These are phyloP conservation scores for Leishmania braziliensis DNA, from an alignment of 208 protist genomes.

Conservation along the genomic window DNA sequence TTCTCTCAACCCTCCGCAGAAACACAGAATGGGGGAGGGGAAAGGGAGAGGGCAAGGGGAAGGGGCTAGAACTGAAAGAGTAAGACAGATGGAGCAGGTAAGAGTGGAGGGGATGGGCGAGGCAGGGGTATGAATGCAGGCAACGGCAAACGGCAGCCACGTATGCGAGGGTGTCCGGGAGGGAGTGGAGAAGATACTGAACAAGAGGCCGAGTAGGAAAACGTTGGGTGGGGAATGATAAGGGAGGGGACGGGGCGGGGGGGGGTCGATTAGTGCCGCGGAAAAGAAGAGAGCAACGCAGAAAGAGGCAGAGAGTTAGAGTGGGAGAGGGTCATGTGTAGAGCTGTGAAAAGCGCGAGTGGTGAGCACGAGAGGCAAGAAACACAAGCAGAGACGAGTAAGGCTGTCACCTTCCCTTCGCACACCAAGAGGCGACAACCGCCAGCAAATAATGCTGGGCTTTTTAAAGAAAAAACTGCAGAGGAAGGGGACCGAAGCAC, in stretches of 20 bases:
- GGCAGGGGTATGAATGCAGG: not conserved
- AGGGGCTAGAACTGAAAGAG: not conserved
- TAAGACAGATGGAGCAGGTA: not conserved
- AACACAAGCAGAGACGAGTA: too few species aligned
- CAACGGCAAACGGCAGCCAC: not conserved
- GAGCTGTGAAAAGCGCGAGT: too few species aligned
- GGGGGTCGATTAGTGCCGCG: not conserved
- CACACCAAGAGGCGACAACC: not conserved
- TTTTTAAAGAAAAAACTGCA: too few species aligned
- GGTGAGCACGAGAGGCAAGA: too few species aligned
- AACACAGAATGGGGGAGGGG: not conserved
- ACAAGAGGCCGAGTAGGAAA: not conserved
- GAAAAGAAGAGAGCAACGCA: not conserved
- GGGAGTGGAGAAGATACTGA: not conserved
- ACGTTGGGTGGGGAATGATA: not conserved
- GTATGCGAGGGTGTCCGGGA: not conserved
- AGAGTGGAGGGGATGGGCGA: not conserved
- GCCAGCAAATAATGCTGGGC: too few species aligned
- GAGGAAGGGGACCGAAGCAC: not conserved
- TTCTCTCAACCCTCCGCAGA: not conserved
- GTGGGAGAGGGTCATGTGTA: too few species aligned
- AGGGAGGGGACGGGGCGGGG: not conserved
- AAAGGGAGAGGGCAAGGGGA: not conserved
- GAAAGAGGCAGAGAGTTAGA: too few species aligned
- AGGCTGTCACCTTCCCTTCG: too few species aligned